Conservation (phyloP, 352 stramenopile genomes). For the Phytopythium helicoides region DNA sequence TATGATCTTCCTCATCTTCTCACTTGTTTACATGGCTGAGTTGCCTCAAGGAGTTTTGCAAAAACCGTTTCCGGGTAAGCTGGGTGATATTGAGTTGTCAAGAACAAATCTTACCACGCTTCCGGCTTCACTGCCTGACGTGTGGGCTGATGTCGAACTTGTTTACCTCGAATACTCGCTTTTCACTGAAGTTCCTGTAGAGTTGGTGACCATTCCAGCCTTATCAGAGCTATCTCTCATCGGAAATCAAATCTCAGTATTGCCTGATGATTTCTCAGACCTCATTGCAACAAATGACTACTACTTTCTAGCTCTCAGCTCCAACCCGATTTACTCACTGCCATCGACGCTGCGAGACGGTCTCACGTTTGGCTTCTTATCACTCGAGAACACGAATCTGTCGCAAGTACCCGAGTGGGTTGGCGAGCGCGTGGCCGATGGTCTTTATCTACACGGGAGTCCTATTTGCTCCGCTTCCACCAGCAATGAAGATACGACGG, state of each 20-base stretch:
- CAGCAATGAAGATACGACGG: neutral
- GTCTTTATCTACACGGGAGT: conserved; percentile 25
- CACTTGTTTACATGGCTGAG: conserved; percentile 38
- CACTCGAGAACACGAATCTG: conserved; percentile 18
- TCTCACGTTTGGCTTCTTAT: conserved; percentile 21
- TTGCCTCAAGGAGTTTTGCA: conserved; percentile 33
- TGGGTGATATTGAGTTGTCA: conserved; percentile 44
- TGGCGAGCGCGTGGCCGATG: conserved; percentile 16
- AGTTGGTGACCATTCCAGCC: conserved; percentile 11
- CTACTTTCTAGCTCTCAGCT: conserved; percentile 21
- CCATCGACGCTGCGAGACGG: conserved; percentile 12
- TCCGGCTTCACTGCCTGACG: conserved; percentile 17
- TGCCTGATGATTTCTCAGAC: conserved; percentile 17
- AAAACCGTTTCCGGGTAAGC: conserved; percentile 18
- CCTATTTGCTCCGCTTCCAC: conserved; percentile 22
- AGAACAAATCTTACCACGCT: conserved; percentile 33
- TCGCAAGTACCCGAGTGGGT: conserved; percentile 4
- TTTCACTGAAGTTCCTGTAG: conserved; percentile 22
- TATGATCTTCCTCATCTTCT: conserved; percentile 30
- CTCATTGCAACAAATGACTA: conserved; percentile 13
- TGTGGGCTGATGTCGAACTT: conserved; percentile 23
- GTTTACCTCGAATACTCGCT: conserved; percentile 29
- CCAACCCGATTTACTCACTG: conserved; percentile 23
- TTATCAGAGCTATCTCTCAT: conserved; percentile 32
- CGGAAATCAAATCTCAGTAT: conserved; percentile 20